phyloP scores from a whole-genome alignment of 2,329 filamentous ascomycete genomes.

The Penicillium sp. region DNA sequence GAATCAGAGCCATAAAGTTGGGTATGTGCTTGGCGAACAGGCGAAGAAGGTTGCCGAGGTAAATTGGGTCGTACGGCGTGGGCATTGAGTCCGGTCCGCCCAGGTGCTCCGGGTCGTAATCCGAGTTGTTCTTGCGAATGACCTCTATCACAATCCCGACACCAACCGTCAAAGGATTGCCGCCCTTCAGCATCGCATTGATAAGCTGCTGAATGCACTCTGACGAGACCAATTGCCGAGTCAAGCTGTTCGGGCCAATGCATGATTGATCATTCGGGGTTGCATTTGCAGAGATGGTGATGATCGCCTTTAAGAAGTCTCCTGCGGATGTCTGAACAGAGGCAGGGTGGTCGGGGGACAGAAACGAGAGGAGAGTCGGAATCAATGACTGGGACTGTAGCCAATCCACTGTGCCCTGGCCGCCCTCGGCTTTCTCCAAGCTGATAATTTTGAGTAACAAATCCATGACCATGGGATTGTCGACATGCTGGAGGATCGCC shows the following conservation, averaged over 20 bases:
- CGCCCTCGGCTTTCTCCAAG: slow-evolving; percentile 83
- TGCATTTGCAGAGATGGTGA: slow-evolving; percentile 96
- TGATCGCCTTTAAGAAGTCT: slow-evolving; percentile 97
- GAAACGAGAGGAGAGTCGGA: slow-evolving; percentile 76
- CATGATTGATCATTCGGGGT: slow-evolving; percentile 98
- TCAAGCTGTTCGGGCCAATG: slow-evolving; percentile 95
- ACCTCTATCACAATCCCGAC: slow-evolving; percentile 98
- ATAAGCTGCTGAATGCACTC: slow-evolving; percentile 80
- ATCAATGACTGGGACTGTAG: slow-evolving; percentile 84
- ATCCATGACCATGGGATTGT: slow-evolving; percentile 98
- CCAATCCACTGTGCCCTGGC: slow-evolving; percentile 96
- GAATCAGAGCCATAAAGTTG: slow-evolving; percentile 86
- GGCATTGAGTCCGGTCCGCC: slow-evolving; percentile 72
- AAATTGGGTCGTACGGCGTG: slow-evolving; percentile 86
- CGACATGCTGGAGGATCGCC: slow-evolving; percentile 84
- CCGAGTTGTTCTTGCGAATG: slow-evolving; percentile 98
- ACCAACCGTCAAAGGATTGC: slow-evolving; percentile 89
- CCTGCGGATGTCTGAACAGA: slow-evolving; percentile 94
- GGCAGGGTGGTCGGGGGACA: slow-evolving; percentile 76
- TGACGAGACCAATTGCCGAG: slow-evolving; percentile 84
- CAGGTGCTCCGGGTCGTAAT: slow-evolving; percentile 91
- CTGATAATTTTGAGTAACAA: slow-evolving; percentile 94
- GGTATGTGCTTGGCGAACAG: slow-evolving; percentile 87
- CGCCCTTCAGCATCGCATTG: slow-evolving; percentile 82
- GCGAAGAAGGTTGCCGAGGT: slow-evolving; percentile 81